Percentiles rank a stretch among this genome's conserved stretches.
phyloP scores from a whole-genome alignment of 1,284 basidiomycete species.

The Marasmius sp. region DNA sequence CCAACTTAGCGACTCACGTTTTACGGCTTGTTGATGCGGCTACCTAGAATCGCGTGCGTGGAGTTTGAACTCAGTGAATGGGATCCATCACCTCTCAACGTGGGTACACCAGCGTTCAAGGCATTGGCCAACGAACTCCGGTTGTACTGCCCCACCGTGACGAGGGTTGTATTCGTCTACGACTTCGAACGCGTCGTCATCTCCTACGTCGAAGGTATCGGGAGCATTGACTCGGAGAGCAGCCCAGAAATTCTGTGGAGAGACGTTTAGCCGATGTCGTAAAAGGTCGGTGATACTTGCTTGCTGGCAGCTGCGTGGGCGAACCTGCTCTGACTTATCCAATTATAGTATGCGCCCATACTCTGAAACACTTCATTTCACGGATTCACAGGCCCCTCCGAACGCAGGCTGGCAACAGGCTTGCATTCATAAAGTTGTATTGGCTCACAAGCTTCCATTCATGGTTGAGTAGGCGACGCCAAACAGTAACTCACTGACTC shows the following conservation, averaged over 20 bases:
- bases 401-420: no score
- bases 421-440: no score
- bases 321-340: no score
- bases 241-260: constrained; percentile 52
- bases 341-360: no score
- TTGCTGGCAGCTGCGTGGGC: no score
- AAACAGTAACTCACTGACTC: no score
- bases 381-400: no score
- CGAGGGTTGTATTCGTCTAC: constrained; percentile 54
- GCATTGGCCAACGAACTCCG: constrained; percentile 58
- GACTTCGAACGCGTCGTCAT: constrained; percentile 60
- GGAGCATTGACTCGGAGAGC: constrained; percentile 40
- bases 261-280: constrained; percentile 33
- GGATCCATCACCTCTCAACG: constrained; percentile 48
- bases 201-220: constrained; percentile 39
- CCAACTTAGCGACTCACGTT: constrained; percentile 52
- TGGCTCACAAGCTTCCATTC: no score
- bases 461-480: no score
- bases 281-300: no score
- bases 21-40: constrained; percentile 55
- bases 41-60: constrained; percentile 48
- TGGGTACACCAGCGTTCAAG: constrained; percentile 49
- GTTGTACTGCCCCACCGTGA: constrained; percentile 53
- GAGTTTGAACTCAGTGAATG: constrained; percentile 66
- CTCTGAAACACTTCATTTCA: no score